phyloP scores from a whole-genome alignment of 2,329 filamentous ascomycete genomes.

The Septoria petroselini region DNA sequence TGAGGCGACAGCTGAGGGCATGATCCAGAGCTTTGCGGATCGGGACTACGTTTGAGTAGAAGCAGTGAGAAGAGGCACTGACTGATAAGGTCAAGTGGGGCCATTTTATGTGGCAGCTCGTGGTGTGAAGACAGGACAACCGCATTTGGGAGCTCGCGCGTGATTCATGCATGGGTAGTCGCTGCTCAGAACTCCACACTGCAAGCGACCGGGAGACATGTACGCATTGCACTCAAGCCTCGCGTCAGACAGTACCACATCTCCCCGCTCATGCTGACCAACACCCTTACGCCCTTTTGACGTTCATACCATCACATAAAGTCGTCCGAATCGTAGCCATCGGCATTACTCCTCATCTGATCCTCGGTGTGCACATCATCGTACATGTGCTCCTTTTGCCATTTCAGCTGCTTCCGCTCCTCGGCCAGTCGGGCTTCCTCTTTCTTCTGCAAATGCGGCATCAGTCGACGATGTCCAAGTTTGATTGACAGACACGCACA shows the following conservation, averaged over 20 bases:
- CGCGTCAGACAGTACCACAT: no score
- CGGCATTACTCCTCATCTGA: constrained; percentile 81
- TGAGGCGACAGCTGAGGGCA: constrained; percentile 72
- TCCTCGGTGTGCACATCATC: constrained; percentile 87
- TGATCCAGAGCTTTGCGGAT: constrained; percentile 69
- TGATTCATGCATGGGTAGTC: no score
- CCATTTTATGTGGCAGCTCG: no score
- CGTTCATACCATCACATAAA: constrained; percentile 79
- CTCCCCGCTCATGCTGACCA: not conserved
- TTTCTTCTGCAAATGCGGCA: constrained; percentile 57
- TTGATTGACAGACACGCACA: constrained; percentile 7
- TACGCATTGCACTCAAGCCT: no score
- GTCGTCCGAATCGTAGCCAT: constrained; percentile 75
- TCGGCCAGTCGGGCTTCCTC: constrained; percentile 70
- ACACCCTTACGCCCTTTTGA: not conserved
- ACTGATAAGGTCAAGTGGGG: no score
- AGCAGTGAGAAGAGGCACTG: not conserved
- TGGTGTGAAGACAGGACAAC: no score
- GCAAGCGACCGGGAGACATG: no score
- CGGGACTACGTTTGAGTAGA: constrained; percentile 37
- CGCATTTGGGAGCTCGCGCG: no score
- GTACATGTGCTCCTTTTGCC: constrained; percentile 96
- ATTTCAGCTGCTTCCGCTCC: constrained; percentile 85
- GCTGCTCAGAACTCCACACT: no score
- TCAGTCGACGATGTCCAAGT: no score